Base-by-base conservation (phyloP, 1,284 basidiomycete species). In the Erythrobasidium hasegawianum region DNA sequence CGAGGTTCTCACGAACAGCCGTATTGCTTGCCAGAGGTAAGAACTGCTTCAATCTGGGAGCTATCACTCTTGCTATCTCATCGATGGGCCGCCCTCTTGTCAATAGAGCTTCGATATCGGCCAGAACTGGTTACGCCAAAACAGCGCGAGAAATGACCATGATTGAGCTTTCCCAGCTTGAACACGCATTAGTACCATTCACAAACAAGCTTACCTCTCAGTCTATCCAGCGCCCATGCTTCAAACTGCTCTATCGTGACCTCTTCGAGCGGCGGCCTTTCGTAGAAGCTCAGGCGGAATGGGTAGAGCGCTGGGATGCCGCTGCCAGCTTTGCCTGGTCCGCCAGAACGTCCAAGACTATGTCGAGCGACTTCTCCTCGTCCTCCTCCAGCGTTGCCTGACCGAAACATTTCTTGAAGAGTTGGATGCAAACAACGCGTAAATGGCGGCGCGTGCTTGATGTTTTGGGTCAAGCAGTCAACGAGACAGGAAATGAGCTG, bases 211-310 rank as follows among this genome's bases (percentile, higher is more conserved):
- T 57, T 18, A 79, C 79, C 74, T 59, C 88, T 86, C 43, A 99
- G 82, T 29, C 96, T 83, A 71, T 95, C 86, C 22, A 99, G 83
- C 0, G 95, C 96, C 77, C 85, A 91, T 2, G 83, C 86, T 78
- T 99, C 96, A 72, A 99, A 98, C 71, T 97, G 90, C 75, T 98
- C 96, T 20, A 98, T 83, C 1, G 93, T 95, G 29, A 98, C 87
- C 73, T 98, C 94, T 54, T 87, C 87, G 16, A 83, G 76, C 5
- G 95, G 95, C 13, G 93, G 90, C n/a, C 78, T 80, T 69, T 90
- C 85, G 75, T 98, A 97, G 78, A 94, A 89, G 79, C 87, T 91
- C n/a, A 94, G 81, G 22, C 87, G 80, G 75, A 84, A 81, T 1
- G 86, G 87, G 73, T 87, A 90, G 68, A 79, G 66, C 52, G 41